Evolutionary conservation across 306 rosid species (phyloP), one percentile per base, ranked within the genome.

Genomic region (Sechiopsis laciniata): DNA sequence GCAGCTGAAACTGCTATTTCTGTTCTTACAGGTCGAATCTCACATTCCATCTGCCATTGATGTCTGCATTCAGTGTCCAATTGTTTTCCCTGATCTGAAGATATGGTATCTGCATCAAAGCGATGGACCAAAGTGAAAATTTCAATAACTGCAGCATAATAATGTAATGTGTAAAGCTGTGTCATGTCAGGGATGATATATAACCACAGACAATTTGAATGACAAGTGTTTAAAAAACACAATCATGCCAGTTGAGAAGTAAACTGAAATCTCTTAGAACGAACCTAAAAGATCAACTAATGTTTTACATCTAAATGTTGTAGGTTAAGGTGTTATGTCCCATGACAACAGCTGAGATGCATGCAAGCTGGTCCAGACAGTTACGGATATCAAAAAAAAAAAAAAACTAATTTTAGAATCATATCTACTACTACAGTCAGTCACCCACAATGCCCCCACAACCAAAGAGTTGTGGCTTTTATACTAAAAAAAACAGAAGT

Each of bases 81-180:
- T 91, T 95, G 76, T 95, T 95, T 87, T 95, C 99, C 83, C 95
- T 91, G 78, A 95, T 76, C 95, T 95, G 97, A 79, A 88, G n/a
- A 78, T 95, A 95, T 20, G 97, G 97, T 78, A 89, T 86, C 99
- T 95, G 88, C 68, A 69, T 77, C 67, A 77, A 78, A 56, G 63
- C 40, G 59, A 50, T 37, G 62, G 32, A 52, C 63, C 12, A 62
- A 74, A 62, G 66, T 22, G 46, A 75, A 63, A 0, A 2, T 3
- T 21, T 50, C 55, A n/a, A 26, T 26, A 26, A n/a, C n/a, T n/a
- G n/a, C n/a, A n/a, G n/a, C n/a, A n/a, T n/a, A 10, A 57, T 20
- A 10, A 21, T 57, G 63, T 20, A 10, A 57, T 21, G 62, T 57
- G 63, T 57, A 19, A 56, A 56, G 61, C 61, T 37, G 24, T 17